phyloP scores from a whole-genome alignment of 2,329 filamentous ascomycete genomes.

The Eutypa lata region DNA sequence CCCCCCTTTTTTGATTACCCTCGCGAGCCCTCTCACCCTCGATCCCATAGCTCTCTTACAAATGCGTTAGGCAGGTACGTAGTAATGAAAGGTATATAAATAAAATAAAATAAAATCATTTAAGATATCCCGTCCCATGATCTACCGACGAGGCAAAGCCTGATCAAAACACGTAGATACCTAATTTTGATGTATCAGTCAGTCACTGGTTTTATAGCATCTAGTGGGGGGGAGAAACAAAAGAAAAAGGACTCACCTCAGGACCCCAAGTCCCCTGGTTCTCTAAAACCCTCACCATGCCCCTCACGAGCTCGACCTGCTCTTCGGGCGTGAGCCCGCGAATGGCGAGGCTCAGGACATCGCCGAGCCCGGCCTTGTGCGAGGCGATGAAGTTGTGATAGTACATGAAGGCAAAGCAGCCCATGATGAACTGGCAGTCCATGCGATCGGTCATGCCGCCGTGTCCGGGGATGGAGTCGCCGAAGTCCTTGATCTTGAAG shows the following conservation, averaged over 20 bases:
- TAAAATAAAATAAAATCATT: no score
- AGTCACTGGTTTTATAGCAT: not conserved
- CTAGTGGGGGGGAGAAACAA: not conserved
- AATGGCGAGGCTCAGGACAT: conserved; percentile 87
- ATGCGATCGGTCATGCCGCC: conserved; percentile 98
- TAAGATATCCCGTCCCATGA: conserved; percentile 8
- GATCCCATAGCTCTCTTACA: not conserved
- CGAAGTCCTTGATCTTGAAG: conserved; percentile 99
- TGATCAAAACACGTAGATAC: conserved; percentile 32
- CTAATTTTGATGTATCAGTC: conserved; percentile 15
- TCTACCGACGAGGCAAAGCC: conserved; percentile 20
- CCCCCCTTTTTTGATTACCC: not conserved
- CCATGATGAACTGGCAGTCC: conserved; percentile 99
- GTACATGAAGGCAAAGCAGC: conserved; percentile 97
- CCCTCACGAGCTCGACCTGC: conserved; percentile 76
- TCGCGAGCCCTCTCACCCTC: not conserved
- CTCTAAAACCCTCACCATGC: conserved; percentile 60
- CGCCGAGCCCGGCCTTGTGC: conserved; percentile 80
- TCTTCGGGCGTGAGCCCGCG: conserved; percentile 84
- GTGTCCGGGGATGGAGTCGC: conserved; percentile 94
- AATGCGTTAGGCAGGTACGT: not conserved
- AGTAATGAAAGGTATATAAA: no score
- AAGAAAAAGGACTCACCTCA: conserved; percentile 30
- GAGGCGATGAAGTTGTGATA: conserved; percentile 95
- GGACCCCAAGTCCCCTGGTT: conserved; percentile 55